These are phyloP conservation scores for Zalerion maritima DNA, from an alignment of 495 filamentous ascomycete genomes.

Conservation along the genomic window DNA sequence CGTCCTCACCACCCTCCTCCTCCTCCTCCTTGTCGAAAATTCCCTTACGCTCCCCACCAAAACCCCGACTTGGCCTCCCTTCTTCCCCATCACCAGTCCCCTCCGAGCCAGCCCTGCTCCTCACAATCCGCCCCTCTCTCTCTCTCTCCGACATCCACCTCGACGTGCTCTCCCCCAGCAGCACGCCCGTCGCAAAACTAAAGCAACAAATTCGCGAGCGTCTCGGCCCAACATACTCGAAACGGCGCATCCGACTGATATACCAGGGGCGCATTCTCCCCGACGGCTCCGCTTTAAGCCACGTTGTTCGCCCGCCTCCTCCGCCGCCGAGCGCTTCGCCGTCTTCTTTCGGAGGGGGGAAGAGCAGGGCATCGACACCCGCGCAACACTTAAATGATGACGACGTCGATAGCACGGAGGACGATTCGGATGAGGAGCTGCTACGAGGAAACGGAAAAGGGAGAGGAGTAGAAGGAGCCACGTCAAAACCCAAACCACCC, in stretches of 20 bases:
- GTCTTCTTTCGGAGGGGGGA: too few species aligned
- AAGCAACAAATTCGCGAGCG: constrained; percentile 68
- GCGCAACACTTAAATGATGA: too few species aligned
- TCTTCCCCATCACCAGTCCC: constrained; percentile 7
- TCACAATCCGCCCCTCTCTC: constrained; percentile 80
- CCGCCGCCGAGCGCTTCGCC: constrained; percentile 27
- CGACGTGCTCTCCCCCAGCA: constrained; percentile 48
- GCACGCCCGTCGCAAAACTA: constrained; percentile 57
- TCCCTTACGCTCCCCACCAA: too few species aligned
- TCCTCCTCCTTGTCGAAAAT: too few species aligned
- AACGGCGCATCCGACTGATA: constrained; percentile 69
- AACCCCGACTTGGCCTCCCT: constrained; percentile 7
- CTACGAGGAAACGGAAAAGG: constrained; percentile 5
- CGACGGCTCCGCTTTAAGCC: constrained; percentile 48
- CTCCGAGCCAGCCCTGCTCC: constrained; percentile 37
- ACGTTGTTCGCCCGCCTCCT: constrained; percentile 47
- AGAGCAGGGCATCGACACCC: too few species aligned
- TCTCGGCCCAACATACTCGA: constrained; percentile 45
- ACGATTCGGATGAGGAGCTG: constrained; percentile 10
- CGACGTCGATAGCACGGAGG: constrained; percentile 19
- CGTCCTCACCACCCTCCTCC: too few species aligned
- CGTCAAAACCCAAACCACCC: too few species aligned
- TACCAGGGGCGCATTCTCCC: constrained; percentile 71
- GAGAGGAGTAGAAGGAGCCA: too few species aligned
- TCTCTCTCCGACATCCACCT: constrained; percentile 72